Conservation (phyloP, 176 grass and related monocot genomes). For the Thalia dealbata region DNA sequence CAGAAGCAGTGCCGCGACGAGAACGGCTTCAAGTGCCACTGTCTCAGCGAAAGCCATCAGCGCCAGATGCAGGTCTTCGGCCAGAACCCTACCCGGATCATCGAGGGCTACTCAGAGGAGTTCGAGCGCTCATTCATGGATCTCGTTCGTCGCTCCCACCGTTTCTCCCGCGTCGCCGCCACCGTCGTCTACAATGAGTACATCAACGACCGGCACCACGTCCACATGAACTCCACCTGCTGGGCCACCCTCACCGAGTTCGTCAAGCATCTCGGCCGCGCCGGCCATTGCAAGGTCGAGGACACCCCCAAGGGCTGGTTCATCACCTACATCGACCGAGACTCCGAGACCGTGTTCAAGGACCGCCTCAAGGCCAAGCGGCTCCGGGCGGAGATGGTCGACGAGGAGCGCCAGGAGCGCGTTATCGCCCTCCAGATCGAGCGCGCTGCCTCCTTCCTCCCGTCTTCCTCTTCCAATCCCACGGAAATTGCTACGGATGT, state of each 20-base stretch:
- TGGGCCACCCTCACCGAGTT: neutral
- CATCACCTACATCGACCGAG: constrained; percentile 73
- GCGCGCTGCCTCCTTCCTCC: neutral
- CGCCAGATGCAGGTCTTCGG: constrained; percentile 69
- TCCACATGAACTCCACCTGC: neutral
- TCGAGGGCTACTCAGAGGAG: too few relatives aligned
- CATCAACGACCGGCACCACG: neutral
- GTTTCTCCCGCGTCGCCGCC: constrained; percentile 67
- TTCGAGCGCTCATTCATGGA: too few relatives aligned
- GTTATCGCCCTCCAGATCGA: constrained; percentile 32
- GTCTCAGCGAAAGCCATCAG: constrained; percentile 43
- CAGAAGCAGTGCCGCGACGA: constrained; percentile 90
- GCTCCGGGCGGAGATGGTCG: constrained; percentile 47
- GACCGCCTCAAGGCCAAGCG: constrained; percentile 70
- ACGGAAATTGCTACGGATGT: neutral
- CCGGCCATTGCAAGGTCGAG: constrained; percentile 4
- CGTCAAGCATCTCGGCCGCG: neutral
- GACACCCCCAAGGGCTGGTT: constrained; percentile 74
- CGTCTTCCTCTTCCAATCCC: neutral
- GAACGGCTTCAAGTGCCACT: constrained; percentile 96
- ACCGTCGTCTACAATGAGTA: constrained; percentile 32
- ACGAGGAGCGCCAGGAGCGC: constrained; percentile 76
- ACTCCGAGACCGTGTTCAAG: constrained; percentile 73
- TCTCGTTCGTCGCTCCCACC: too few relatives aligned
- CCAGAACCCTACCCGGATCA: constrained; percentile 19